A percentile compares a stretch with the other conserved stretches of the same genome.
Evolutionary conservation across 2,329 filamentous ascomycete genomes (phyloP).

Genomic region (Alternaria triticina): DNA sequence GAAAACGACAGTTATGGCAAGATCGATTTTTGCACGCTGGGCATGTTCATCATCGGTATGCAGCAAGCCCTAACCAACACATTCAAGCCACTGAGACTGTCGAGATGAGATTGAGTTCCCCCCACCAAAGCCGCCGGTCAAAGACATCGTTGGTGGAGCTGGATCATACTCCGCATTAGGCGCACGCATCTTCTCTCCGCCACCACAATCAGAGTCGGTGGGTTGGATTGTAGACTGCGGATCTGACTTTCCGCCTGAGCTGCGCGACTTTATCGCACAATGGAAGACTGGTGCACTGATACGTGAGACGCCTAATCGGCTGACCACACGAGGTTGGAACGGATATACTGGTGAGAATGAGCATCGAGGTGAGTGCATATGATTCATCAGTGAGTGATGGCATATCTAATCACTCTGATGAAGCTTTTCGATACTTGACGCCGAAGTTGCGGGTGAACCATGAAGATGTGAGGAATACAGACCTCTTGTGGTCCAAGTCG

Average conservation of each 20-base stretch:
- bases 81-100: slow-evolving; percentile 16
- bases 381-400: neutral
- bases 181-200: slow-evolving; percentile 83
- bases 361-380: slow-evolving; percentile 59
- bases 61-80: slow-evolving; percentile 18
- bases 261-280: slow-evolving; percentile 68
- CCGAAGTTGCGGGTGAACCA: slow-evolving; percentile 83
- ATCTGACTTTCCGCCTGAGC: slow-evolving; percentile 77
- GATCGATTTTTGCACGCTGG: slow-evolving; percentile 65
- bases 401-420: neutral
- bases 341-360: slow-evolving; percentile 73
- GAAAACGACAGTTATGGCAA: slow-evolving; percentile 7
- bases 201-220: slow-evolving; percentile 67
- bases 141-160: slow-evolving; percentile 84
- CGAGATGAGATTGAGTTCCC: slow-evolving; percentile 90
- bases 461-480: slow-evolving; percentile 66
- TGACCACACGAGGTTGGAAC: slow-evolving; percentile 93
- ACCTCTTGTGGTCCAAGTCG: slow-evolving; percentile 72
- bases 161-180: slow-evolving; percentile 87
- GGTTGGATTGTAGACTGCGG: slow-evolving; percentile 94
- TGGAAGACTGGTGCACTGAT: slow-evolving; percentile 80
- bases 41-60: slow-evolving; percentile 69
- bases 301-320: slow-evolving; percentile 67
- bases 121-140: slow-evolving; percentile 70
- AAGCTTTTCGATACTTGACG: slow-evolving; percentile 84